Base-by-base conservation (phyloP, 2,329 filamentous ascomycete genomes). In the Epicoccum nigrum region DNA sequence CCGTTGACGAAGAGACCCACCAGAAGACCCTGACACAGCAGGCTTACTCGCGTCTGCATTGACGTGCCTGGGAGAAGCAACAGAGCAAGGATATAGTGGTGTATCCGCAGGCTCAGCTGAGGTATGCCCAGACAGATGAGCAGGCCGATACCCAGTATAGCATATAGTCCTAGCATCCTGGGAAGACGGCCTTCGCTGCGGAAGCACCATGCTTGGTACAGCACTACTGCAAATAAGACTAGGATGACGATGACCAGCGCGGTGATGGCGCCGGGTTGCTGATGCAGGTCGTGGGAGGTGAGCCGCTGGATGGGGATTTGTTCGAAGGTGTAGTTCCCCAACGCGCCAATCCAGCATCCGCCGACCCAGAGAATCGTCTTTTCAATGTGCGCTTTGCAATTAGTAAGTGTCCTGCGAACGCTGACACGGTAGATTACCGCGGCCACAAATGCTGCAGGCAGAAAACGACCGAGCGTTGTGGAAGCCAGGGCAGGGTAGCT, bases 1-100 rank as follows among this genome's bases (percentile, higher is more conserved):
- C 94, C 93, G 68, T 97, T 97, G 75, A 97, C 86, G 73, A 97
- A 97, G 0, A 97, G 81, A 0, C 94, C 94, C 5, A 97, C 78
- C 0, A 99, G 79, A 2, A 99, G 76, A 4, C 94, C 94, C 71
- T 97, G 93, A 64, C 92, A 97, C 1, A 96, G 71, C n/a, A 97
- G 79, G 1, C 87, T 88, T 0, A 90, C 88, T 0, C 94, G 85
- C 2, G 90, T 97, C 62, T 96, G 92, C 69, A 97, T 83, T 51
- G 86, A 86, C 0, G 94, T 97, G 0, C 92, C 94, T 0, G 93
- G 92, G 2, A 97, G 82, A 1, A 99, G 81, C 0, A 97, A 79
- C n/a, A 97, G 81, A 1, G 87, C 92, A 4, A 97, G 79, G 56
- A 97, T 89, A 69, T 97, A 97, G 81, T 97, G 76, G 94, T 87